Evolutionary conservation across 345 rosid genomes (phyloP).

Genomic region (Pistacia integerrima): DNA sequence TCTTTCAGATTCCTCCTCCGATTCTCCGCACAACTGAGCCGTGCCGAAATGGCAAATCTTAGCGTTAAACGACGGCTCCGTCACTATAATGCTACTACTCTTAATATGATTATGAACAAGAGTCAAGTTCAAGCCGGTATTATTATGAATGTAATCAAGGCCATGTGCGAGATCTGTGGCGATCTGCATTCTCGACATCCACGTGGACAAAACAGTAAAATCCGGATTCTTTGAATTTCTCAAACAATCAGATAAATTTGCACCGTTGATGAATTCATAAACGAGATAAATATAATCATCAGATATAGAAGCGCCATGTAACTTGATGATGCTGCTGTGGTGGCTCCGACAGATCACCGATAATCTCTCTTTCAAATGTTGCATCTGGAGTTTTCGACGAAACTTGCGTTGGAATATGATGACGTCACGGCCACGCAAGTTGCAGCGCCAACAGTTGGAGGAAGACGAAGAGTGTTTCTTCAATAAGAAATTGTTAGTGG

Average conservation of each 20-base stretch:
- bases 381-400: conserved; percentile 46
- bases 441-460: conserved; percentile 78
- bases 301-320: conserved; percentile 72
- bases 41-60: conserved; percentile 85
- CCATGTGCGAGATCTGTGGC: conserved; percentile 83
- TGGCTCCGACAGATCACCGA: conserved; percentile 70
- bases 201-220: conserved; percentile 68
- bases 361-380: conserved; percentile 49
- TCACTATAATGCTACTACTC: conserved; percentile 66
- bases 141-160: conserved; percentile 85
- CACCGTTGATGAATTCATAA: conserved; percentile 67
- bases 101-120: conserved; percentile 77
- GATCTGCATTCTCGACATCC: conserved; percentile 86
- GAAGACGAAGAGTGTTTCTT: conserved; percentile 58
- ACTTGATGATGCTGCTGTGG: conserved; percentile 62
- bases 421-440: conserved; percentile 56
- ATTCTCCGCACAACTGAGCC: conserved; percentile 80
- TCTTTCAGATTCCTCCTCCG: conserved; percentile 30
- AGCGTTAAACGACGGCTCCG: conserved; percentile 65
- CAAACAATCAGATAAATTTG: conserved; percentile 64
- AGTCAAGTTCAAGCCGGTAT: conserved; percentile 60
- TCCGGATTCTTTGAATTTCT: conserved; percentile 61
- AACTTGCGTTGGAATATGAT: conserved; percentile 76
- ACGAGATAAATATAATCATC: conserved; percentile 75
- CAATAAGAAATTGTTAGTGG: conserved; percentile 89